A percentile compares a stretch with the other conserved stretches of the same genome.
Conservation (phyloP, 2,329 filamentous ascomycete genomes). For the Orbilia oligospora region DNA sequence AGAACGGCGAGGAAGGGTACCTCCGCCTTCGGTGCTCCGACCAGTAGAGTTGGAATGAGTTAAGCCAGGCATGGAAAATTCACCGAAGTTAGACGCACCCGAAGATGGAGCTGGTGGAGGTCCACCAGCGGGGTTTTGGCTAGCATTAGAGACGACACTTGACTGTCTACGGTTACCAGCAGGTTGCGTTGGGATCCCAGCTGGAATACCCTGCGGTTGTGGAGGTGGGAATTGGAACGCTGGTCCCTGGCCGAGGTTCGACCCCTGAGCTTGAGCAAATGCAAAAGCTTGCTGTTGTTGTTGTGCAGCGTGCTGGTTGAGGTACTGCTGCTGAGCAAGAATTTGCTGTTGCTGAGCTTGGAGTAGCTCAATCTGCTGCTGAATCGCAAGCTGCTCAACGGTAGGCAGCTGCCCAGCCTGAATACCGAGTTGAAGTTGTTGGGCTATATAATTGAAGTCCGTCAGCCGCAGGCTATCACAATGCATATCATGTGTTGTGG, state of each 20-base stretch:
- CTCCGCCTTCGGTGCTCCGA: conserved; percentile 60
- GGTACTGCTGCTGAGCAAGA: conserved; percentile 95
- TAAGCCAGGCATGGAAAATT: conserved; percentile 76
- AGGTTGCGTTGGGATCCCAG: conserved; percentile 83
- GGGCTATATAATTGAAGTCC: conserved; percentile 37
- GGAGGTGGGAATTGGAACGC: conserved; percentile 91
- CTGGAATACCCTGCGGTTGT: conserved; percentile 70
- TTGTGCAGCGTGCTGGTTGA: conserved; percentile 90
- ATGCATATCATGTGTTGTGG: conserved; percentile 39
- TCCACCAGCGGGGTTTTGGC: conserved; percentile 73
- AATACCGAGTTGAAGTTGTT: conserved; percentile 60
- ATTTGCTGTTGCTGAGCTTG: conserved; percentile 99
- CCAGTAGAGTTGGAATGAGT: conserved; percentile 62
- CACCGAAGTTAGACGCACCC: conserved; percentile 82
- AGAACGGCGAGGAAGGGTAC: conserved; percentile 64
- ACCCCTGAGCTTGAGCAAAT: conserved; percentile 81
- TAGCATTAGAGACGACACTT: conserved; percentile 93
- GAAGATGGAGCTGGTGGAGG: conserved; percentile 93
- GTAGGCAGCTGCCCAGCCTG: conserved; percentile 64
- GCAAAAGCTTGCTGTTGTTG: conserved; percentile 80
- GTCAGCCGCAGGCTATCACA: conserved; percentile 26
- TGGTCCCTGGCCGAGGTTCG: conserved; percentile 79
- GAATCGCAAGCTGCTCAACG: conserved; percentile 98
- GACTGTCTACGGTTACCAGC: conserved; percentile 96
- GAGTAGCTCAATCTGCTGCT: conserved; percentile 96